phyloP scores from a whole-genome alignment of 2,329 filamentous ascomycete species.

The Colletotrichum higginsianum region DNA sequence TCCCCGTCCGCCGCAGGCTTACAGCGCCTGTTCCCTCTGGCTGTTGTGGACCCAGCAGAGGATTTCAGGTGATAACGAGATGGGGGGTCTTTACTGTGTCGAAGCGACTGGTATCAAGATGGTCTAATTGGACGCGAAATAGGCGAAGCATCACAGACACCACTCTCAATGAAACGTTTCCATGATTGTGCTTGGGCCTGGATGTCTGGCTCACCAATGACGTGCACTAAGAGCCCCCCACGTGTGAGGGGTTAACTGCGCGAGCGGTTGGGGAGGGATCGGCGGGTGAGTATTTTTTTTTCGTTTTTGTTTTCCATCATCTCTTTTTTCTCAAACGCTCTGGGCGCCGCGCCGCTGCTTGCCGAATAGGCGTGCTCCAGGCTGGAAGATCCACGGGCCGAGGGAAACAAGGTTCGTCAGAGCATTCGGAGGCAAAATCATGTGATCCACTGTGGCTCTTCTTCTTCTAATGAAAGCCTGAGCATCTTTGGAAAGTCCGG shows the following conservation, averaged over 20 bases:
- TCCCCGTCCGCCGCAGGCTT: not conserved
- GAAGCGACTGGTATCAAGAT: not conserved
- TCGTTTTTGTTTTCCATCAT: too few relatives aligned
- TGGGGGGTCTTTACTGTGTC: not conserved
- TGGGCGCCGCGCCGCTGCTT: not conserved
- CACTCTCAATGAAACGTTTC: conserved; percentile 33
- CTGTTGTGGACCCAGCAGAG: not conserved
- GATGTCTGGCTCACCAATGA: conserved; percentile 19
- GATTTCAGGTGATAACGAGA: not conserved
- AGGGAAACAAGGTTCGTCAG: not conserved
- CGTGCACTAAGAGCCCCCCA: conserved; percentile 18
- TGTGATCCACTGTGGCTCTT: not conserved
- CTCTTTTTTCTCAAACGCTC: not conserved
- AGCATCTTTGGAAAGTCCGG: not conserved
- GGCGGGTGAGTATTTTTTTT: not conserved
- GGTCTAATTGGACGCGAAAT: conserved; percentile 8
- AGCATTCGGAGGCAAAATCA: not conserved
- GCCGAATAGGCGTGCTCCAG: not conserved
- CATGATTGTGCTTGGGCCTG: conserved; percentile 11
- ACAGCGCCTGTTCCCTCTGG: not conserved
- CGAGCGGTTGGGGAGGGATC: conserved; percentile 17
- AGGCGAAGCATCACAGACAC: not conserved
- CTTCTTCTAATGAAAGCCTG: not conserved
- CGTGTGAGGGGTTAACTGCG: conserved; percentile 25
- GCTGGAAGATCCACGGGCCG: not conserved